phyloP scores from a whole-genome alignment of 2,329 filamentous ascomycete species.

The Talaromyces amestolkiae region DNA sequence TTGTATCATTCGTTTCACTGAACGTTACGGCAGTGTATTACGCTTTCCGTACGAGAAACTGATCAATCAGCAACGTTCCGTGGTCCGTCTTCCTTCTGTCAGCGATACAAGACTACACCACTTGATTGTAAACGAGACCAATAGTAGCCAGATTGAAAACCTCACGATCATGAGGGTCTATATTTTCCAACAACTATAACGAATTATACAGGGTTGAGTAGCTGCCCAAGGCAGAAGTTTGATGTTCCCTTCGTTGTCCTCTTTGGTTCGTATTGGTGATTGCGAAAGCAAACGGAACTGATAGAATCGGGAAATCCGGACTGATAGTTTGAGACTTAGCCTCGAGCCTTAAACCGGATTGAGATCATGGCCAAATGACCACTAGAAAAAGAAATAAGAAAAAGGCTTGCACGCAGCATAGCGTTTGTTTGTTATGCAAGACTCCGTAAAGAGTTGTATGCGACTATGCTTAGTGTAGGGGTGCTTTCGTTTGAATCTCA shows the following conservation, averaged over 20 bases:
- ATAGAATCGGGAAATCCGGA: conserved; percentile 17
- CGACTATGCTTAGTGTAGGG: too few relatives aligned
- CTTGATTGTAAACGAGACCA: neutral
- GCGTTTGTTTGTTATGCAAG: conserved; percentile 2
- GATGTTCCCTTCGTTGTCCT: neutral
- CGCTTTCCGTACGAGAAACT: neutral
- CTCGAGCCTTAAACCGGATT: conserved; percentile 3
- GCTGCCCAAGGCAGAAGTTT: neutral
- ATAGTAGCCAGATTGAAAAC: conserved; percentile 1
- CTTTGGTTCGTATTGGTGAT: conserved; percentile 1
- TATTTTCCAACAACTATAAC: neutral
- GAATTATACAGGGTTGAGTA: neutral
- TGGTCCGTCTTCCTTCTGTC: neutral
- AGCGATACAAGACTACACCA: neutral
- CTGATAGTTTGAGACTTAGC: neutral
- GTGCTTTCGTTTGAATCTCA: neutral
- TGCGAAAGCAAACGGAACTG: conserved; percentile 20
- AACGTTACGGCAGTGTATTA: neutral
- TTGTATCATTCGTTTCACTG: neutral
- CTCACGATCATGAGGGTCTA: neutral
- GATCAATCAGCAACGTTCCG: neutral
- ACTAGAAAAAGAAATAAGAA: neutral
- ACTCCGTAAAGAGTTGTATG: neutral
- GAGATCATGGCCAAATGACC: neutral
- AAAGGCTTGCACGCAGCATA: neutral